A percentile compares a stretch with the other conserved stretches of the same genome.
Conservation (phyloP, 2,329 filamentous ascomycete species). For the Sarocladium brachiariae region DNA sequence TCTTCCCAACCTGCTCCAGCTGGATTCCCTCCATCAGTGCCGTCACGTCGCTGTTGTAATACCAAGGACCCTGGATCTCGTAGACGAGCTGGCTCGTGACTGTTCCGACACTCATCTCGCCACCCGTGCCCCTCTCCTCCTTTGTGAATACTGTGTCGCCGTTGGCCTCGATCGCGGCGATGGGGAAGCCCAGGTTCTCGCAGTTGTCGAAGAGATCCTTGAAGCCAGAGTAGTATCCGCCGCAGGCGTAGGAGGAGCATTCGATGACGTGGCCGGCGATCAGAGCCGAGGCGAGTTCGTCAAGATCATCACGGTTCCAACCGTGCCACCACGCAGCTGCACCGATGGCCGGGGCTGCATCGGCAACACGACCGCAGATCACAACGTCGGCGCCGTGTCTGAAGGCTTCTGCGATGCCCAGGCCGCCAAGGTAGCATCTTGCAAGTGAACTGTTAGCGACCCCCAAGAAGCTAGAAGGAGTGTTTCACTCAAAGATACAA, state of each 20-base stretch:
- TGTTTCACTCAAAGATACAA: too few species aligned
- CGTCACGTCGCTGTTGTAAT: conserved; percentile 34
- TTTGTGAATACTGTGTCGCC: conserved; percentile 28
- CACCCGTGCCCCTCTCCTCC: conserved; percentile 23
- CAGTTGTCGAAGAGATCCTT: conserved; percentile 17
- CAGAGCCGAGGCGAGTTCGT: conserved; percentile 39
- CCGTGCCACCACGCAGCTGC: conserved; percentile 47
- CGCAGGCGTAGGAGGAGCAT: conserved; percentile 45
- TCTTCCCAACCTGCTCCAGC: conserved; percentile 38
- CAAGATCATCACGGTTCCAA: conserved; percentile 38
- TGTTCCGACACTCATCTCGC: conserved; percentile 24
- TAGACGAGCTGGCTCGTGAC: conserved; percentile 30
- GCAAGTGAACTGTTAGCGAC: not conserved
- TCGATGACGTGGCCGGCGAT: conserved; percentile 46
- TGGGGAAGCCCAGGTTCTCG: conserved; percentile 24
- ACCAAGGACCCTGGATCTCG: conserved; percentile 34
- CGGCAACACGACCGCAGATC: conserved; percentile 38
- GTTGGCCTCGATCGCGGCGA: conserved; percentile 24
- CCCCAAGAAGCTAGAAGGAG: not conserved
- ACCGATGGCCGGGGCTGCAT: conserved; percentile 44
- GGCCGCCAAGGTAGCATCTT: conserved; percentile 16
- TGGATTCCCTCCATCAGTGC: conserved; percentile 28
- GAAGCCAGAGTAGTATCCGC: conserved; percentile 45
- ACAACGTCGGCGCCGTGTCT: conserved; percentile 23
- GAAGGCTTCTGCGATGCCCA: conserved; percentile 14